Percentiles rank a stretch among this genome's conserved stretches.
phyloP scores from a whole-genome alignment of 1,284 basidiomycete species.

The Rhodotorula sp. region DNA sequence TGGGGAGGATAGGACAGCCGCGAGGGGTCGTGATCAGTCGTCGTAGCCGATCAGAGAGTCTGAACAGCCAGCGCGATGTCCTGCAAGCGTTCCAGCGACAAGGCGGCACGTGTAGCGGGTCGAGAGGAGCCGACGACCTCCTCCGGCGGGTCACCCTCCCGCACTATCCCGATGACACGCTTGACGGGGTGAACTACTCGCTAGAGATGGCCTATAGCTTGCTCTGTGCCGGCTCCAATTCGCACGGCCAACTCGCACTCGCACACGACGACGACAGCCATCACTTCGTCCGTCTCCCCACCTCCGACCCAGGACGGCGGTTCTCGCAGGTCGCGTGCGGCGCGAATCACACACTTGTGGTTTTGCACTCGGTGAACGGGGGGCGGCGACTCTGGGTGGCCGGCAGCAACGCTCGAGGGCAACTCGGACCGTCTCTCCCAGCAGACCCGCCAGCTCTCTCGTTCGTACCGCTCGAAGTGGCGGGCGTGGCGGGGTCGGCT shows the following conservation, averaged over 20 bases:
- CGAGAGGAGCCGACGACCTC: too few relatives aligned
- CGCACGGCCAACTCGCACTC: slow-evolving; percentile 68
- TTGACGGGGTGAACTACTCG: too few relatives aligned
- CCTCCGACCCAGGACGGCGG: slow-evolving; percentile 1
- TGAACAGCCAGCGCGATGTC: too few relatives aligned
- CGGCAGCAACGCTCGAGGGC: slow-evolving; percentile 1
- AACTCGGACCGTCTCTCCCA: not conserved
- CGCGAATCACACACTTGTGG: slow-evolving; percentile 64
- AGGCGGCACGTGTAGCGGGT: too few relatives aligned
- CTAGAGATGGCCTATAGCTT: slow-evolving; percentile 43
- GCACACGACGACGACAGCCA: slow-evolving; percentile 60
- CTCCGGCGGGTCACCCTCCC: too few relatives aligned
- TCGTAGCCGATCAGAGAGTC: too few relatives aligned
- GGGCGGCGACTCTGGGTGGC: not conserved
- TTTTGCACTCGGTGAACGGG: slow-evolving; percentile 40
- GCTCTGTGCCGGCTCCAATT: slow-evolving; percentile 70
- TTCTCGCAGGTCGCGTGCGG: slow-evolving; percentile 54
- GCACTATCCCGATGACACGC: too few relatives aligned
- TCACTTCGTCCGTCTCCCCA: slow-evolving; percentile 58
- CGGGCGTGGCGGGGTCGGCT: not conserved
- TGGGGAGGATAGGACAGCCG: too few relatives aligned
- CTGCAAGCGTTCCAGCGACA: too few relatives aligned
- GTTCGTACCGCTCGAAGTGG: not conserved
- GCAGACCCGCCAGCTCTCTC: not conserved
- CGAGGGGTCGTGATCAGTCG: too few relatives aligned